These are phyloP conservation scores for Talaromyces sp. DNA, from an alignment of 2,329 filamentous ascomycete genomes.

Conservation along the genomic window DNA sequence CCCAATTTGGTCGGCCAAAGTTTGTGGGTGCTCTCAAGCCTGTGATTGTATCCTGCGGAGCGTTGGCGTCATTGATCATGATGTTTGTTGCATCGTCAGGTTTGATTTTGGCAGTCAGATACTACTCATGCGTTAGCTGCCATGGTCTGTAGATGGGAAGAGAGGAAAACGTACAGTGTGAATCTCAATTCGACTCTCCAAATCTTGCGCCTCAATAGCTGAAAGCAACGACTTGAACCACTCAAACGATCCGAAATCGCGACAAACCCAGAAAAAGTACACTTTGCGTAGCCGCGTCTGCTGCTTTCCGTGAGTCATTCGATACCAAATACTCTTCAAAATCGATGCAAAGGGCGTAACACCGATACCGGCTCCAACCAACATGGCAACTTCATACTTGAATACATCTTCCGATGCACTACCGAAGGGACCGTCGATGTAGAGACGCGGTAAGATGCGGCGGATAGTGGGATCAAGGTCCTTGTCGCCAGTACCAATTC, in stretches of 20 bases:
- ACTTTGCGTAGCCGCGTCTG: constrained; percentile 78
- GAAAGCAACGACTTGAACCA: constrained; percentile 83
- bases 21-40: constrained; percentile 78
- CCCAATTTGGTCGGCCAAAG: constrained; percentile 81
- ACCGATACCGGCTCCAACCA: constrained; percentile 52
- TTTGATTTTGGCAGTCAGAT: constrained; percentile 83
- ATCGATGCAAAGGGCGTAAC: constrained; percentile 54
- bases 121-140: constrained; percentile 40
- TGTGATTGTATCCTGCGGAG: constrained; percentile 79
- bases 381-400: constrained; percentile 51
- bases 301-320: constrained; percentile 79
- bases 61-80: constrained; percentile 87
- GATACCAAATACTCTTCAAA: constrained; percentile 85
- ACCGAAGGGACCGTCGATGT: constrained; percentile 81
- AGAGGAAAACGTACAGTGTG: constrained; percentile 45
- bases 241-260: constrained; percentile 83
- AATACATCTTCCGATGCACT: constrained; percentile 86
- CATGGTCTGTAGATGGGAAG: background rate
- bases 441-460: constrained; percentile 72
- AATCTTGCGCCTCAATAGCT: constrained; percentile 81
- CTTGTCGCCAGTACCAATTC: constrained; percentile 44
- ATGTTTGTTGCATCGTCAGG: constrained; percentile 83
- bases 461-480: constrained; percentile 68
- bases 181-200: constrained; percentile 81
- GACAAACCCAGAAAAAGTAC: constrained; percentile 91